A percentile compares a stretch with the other conserved stretches of the same genome.
Conservation (phyloP, 2,329 filamentous ascomycete genomes). For the Claviceps sp. region DNA sequence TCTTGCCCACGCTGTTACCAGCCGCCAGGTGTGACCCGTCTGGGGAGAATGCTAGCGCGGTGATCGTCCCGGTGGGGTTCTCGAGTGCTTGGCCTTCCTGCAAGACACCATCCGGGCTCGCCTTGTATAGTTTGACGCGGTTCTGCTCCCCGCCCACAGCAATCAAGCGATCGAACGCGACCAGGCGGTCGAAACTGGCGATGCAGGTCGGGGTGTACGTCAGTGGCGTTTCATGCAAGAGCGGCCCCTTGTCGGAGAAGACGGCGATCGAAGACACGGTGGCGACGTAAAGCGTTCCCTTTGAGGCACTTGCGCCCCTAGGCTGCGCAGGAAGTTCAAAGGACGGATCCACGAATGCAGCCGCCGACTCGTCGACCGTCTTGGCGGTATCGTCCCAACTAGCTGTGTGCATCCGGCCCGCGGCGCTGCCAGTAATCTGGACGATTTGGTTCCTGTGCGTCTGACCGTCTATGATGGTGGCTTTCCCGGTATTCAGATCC, state of each 20-base stretch:
- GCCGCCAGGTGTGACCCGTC: conserved; percentile 67
- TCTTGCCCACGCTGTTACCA: conserved; percentile 75
- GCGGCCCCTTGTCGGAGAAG: conserved; percentile 43
- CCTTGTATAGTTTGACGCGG: conserved; percentile 56
- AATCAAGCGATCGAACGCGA: conserved; percentile 53
- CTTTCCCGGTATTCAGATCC: conserved; percentile 59
- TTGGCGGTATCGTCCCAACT: conserved; percentile 91
- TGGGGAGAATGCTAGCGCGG: conserved; percentile 69
- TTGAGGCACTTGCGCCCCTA: conserved; percentile 51
- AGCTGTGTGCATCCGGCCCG: conserved; percentile 63
- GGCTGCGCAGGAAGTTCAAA: conserved; percentile 66
- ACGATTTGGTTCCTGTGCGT: conserved; percentile 76
- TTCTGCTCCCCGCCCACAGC: conserved; percentile 68
- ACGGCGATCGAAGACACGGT: conserved; percentile 36
- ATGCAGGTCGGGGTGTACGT: conserved; percentile 56
- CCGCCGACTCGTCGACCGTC: conserved; percentile 59
- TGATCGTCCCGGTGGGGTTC: conserved; percentile 58
- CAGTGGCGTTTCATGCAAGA: conserved; percentile 45
- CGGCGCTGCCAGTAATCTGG: conserved; percentile 47
- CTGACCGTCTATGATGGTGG: conserved; percentile 62
- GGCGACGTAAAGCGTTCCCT: conserved; percentile 41
- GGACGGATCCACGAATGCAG: conserved; percentile 58
- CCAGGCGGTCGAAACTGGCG: conserved; percentile 49
- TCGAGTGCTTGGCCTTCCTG: conserved; percentile 43
- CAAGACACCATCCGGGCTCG: conserved; percentile 42